A percentile compares a stretch with the other conserved stretches of the same genome.
These are phyloP conservation scores for Xylaria flabelliformis DNA, from an alignment of 495 filamentous ascomycete genomes.

Conservation along the genomic window DNA sequence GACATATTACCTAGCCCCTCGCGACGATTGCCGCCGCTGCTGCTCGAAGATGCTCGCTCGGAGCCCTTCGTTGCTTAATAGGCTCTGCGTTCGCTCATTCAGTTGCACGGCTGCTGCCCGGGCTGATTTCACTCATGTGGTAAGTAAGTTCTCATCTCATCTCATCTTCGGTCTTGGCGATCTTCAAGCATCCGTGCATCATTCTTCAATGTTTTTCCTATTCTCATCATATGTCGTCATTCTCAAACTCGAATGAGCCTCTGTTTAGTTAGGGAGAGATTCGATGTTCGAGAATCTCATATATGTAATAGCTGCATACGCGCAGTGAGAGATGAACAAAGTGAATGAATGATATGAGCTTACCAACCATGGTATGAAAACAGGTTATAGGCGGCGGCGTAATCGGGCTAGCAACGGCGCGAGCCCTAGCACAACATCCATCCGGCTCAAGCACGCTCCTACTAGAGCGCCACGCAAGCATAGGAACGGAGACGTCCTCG, in stretches of 20 bases:
- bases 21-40: not conserved
- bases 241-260: no score
- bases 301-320: not conserved
- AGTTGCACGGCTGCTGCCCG: slow-evolving; percentile 39
- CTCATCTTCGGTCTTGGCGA: not conserved
- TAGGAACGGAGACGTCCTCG: slow-evolving; percentile 90
- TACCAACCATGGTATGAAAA: not conserved
- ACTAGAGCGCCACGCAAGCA: slow-evolving; percentile 76
- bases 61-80: not conserved
- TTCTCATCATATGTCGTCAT: not conserved
- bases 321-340: not conserved
- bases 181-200: not conserved
- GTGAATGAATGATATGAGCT: not conserved
- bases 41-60: slow-evolving; percentile 22
- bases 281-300: not conserved
- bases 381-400: slow-evolving; percentile 90
- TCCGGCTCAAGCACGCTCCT: slow-evolving; percentile 67
- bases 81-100: slow-evolving; percentile 30
- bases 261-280: not conserved
- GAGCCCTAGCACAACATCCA: slow-evolving; percentile 66
- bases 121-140: slow-evolving; percentile 85
- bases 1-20: not conserved
- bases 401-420: slow-evolving; percentile 88
- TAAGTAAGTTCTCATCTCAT: slow-evolving; percentile 46
- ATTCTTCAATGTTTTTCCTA: not conserved